Evolutionary conservation across 2,329 filamentous ascomycete species (phyloP).

Genomic region (Hymenotorrendiella dingleyae): DNA sequence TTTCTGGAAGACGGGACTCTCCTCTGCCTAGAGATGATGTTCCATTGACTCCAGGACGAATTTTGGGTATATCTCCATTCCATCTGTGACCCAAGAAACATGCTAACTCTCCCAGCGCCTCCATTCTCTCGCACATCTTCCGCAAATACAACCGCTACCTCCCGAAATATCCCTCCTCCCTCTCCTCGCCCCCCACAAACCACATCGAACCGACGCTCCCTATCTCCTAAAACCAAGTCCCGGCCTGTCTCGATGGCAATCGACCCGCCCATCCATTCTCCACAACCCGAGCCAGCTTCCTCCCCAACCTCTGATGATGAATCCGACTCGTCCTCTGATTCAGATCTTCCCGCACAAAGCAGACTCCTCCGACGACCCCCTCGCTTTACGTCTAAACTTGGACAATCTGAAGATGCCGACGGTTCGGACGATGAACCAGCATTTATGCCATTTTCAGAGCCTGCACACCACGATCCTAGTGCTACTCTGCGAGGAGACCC

Average conservation of each 20-base stretch:
- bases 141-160: conserved; percentile 26
- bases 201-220: conserved; percentile 18
- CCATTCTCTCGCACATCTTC: conserved; percentile 29
- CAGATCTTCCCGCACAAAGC: conserved; percentile 23
- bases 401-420: conserved; percentile 21
- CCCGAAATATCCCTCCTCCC: conserved; percentile 21
- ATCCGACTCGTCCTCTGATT: conserved; percentile 25
- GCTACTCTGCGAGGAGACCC: conserved; percentile 27
- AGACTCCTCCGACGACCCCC: conserved; percentile 27
- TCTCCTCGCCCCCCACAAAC: conserved; percentile 26
- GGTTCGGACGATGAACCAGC: conserved; percentile 30
- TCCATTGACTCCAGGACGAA: conserved; percentile 17
- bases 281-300: conserved; percentile 14
- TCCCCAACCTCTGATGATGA: conserved; percentile 15
- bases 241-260: conserved; percentile 15
- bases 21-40: conserved; percentile 20
- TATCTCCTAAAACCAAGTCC: conserved; percentile 21
- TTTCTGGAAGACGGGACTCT: conserved; percentile 27
- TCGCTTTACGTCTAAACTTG: conserved; percentile 21
- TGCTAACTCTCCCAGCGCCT: conserved; percentile 22
- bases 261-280: conserved; percentile 13
- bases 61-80: conserved; percentile 16
- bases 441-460: conserved; percentile 26
- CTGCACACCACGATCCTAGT: conserved; percentile 24
- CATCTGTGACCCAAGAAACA: neutral